These are phyloP conservation scores for Plantago major DNA, from an alignment of 257 asterid genomes.

Conservation along the genomic window DNA sequence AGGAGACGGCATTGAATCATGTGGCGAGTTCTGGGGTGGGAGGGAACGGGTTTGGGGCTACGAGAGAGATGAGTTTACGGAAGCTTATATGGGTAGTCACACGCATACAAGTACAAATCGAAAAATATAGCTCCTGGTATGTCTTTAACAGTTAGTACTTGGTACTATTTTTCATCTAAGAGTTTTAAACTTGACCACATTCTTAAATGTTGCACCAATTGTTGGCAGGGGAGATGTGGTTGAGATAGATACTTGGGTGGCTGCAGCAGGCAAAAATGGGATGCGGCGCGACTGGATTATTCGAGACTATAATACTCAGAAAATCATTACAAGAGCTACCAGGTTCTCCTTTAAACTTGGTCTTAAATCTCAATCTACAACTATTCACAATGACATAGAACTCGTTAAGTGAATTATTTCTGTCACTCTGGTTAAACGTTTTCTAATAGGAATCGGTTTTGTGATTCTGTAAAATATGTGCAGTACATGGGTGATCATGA, in stretches of 20 bases:
- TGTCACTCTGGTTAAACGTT: neutral
- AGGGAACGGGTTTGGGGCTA: constrained; percentile 81
- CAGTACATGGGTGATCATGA: constrained; percentile 90
- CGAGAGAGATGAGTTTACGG: constrained; percentile 76
- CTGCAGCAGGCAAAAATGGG: constrained; percentile 84
- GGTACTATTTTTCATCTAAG: neutral
- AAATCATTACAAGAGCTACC: constrained; percentile 72
- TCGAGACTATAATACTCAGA: constrained; percentile 53
- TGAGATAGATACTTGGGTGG: constrained; percentile 92
- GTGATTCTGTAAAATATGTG: neutral
- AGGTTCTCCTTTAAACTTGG: constrained; percentile 32
- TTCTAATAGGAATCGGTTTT: neutral
- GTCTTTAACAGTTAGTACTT: neutral
- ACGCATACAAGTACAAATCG: constrained; percentile 60
- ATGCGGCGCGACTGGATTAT: constrained; percentile 90
- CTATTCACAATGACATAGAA: neutral
- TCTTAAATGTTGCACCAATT: neutral
- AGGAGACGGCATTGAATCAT: constrained; percentile 89
- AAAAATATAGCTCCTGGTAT: constrained; percentile 74
- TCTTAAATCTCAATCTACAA: neutral
- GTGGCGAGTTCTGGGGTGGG: constrained; percentile 71
- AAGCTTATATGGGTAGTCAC: constrained; percentile 88
- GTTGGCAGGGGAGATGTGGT: constrained; percentile 75
- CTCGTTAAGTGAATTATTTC: neutral
- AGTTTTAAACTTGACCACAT: neutral